A percentile compares a stretch with the other conserved stretches of the same genome.
Conservation (phyloP, 164 flowering plant species). For the Nymphaea colorata region DNA sequence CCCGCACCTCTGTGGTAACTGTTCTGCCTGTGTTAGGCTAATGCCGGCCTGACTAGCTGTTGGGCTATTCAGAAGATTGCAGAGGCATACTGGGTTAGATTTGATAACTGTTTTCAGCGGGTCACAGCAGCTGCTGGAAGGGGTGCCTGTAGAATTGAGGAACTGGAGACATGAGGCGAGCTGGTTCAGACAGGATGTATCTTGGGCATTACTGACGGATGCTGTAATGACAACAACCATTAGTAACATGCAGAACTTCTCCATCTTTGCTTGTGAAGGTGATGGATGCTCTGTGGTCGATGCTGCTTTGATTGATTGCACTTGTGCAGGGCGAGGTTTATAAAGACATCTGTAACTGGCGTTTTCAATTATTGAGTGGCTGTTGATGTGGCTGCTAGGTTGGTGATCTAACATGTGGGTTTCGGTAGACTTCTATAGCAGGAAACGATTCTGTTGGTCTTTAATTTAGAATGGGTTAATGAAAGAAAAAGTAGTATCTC, state of each 20-base stretch:
- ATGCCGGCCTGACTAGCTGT: conserved; percentile 36
- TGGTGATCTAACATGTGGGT: conserved; percentile 8
- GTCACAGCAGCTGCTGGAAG: conserved; percentile 48
- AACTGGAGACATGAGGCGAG: conserved; percentile 52
- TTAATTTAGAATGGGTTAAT: too few relatives aligned
- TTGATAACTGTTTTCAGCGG: conserved; percentile 47
- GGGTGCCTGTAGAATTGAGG: conserved; percentile 31
- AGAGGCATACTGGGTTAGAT: conserved; percentile 47
- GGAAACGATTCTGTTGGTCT: too few relatives aligned
- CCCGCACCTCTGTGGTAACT: conserved; percentile 58
- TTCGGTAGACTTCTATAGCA: neutral
- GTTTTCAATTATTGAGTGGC: neutral
- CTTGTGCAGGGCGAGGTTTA: neutral
- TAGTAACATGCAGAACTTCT: conserved; percentile 4
- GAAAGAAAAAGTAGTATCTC: too few relatives aligned
- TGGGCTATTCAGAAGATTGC: conserved; percentile 33
- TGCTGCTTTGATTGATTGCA: conserved; percentile 1
- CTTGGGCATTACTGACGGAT: conserved; percentile 2
- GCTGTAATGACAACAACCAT: conserved; percentile 8
- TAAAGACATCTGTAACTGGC: neutral
- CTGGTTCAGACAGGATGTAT: conserved; percentile 28
- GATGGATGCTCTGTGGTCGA: neutral
- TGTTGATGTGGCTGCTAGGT: conserved; percentile 2
- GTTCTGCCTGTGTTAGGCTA: conserved; percentile 31
- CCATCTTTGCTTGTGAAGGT: conserved; percentile 3